Conservation (phyloP, 441 rosid genomes). For the Erysimum pusillum region DNA sequence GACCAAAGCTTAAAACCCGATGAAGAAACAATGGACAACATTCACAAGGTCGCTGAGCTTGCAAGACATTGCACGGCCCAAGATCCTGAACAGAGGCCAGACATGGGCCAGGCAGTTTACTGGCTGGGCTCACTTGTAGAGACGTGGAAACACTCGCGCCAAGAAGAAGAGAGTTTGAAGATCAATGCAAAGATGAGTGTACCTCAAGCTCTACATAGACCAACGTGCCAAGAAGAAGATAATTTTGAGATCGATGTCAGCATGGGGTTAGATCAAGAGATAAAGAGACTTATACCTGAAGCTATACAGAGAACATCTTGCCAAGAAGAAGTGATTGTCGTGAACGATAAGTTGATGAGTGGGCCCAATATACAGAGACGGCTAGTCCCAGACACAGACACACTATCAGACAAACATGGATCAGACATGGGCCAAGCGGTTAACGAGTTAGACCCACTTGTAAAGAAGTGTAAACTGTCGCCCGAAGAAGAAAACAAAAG, state of each 20-base stretch:
- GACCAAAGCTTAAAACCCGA: conserved; percentile 57
- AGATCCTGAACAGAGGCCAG: conserved; percentile 75
- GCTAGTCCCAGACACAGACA: too few relatives aligned
- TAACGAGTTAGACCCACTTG: background rate
- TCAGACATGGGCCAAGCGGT: background rate
- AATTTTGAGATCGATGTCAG: too few relatives aligned
- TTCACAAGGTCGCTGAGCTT: conserved; percentile 66
- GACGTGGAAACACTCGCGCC: conserved; percentile 68
- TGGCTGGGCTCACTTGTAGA: conserved; percentile 70
- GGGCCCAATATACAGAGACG: too few relatives aligned
- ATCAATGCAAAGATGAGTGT: conserved; percentile 62
- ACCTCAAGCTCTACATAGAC: conserved; percentile 59
- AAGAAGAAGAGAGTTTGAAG: conserved; percentile 57
- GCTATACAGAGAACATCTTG: too few relatives aligned
- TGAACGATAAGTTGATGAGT: too few relatives aligned
- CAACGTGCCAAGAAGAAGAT: too few relatives aligned
- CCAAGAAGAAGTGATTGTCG: too few relatives aligned
- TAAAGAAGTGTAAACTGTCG: background rate
- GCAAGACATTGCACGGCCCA: conserved; percentile 80
- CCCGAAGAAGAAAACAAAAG: too few relatives aligned
- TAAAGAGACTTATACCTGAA: too few relatives aligned
- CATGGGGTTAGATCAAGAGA: too few relatives aligned
- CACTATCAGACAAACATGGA: too few relatives aligned
- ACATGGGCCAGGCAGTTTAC: conserved; percentile 83
- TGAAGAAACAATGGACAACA: conserved; percentile 65